Conservation (phyloP, 2,329 filamentous ascomycete species). For the Calonectria naviculata region DNA sequence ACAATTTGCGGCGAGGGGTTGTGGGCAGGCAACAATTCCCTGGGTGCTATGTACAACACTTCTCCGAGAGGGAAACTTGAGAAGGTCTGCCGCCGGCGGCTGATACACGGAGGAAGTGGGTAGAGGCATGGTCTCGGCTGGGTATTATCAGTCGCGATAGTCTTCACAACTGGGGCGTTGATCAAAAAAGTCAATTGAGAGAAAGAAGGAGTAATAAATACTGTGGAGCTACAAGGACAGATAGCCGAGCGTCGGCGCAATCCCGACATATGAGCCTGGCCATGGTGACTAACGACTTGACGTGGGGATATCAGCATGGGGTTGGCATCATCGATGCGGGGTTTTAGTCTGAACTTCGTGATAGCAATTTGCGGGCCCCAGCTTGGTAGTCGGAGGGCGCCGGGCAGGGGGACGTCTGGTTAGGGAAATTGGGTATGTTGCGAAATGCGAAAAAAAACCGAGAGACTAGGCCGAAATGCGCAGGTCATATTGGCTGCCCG, state of each 20-base stretch:
- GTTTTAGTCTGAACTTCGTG: conserved; percentile 9
- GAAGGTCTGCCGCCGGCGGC: conserved; percentile 61
- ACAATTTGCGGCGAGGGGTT: conserved; percentile 89
- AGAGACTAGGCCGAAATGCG: background rate
- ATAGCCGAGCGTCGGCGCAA: background rate
- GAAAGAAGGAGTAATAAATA: background rate
- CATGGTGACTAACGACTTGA: background rate
- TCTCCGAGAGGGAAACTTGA: conserved; percentile 80
- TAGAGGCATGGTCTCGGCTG: conserved; percentile 55
- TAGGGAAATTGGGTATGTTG: background rate
- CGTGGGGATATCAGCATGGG: background rate
- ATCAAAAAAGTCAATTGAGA: background rate
- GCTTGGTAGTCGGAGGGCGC: conserved; percentile 23
- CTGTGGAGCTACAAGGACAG: background rate
- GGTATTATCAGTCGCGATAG: background rate
- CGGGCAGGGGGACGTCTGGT: background rate
- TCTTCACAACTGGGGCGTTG: background rate
- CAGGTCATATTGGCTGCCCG: background rate
- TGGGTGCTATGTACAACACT: conserved; percentile 95
- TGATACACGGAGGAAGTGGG: conserved; percentile 59
- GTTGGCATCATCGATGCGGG: conserved; percentile 3
- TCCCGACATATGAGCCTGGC: background rate
- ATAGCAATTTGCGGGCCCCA: conserved; percentile 30
- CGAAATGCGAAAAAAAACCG: background rate
- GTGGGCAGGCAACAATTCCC: conserved; percentile 90